Evolutionary conservation across 345 rosid genomes (phyloP).

Genomic region (Linum tenue): DNA sequence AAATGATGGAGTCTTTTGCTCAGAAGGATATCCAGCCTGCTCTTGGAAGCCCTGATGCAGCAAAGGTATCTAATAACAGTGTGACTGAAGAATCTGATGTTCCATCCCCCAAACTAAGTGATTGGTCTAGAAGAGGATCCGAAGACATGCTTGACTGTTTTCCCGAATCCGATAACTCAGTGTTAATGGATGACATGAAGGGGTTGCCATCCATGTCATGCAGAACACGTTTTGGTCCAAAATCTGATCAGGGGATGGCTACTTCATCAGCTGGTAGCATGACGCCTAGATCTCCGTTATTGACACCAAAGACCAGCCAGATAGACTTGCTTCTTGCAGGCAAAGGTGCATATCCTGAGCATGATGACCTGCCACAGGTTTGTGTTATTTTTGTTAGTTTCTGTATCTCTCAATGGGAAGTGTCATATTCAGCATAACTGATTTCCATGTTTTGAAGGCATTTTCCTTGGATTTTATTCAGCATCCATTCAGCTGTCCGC

Average conservation of each 20-base stretch:
- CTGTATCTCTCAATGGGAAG: neutral
- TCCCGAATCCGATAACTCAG: slow-evolving; percentile 73
- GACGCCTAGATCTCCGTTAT: slow-evolving; percentile 94
- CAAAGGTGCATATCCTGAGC: slow-evolving; percentile 71
- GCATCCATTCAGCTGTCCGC: too few species aligned
- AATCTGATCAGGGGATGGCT: slow-evolving; percentile 96
- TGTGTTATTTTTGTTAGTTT: slow-evolving; percentile 1
- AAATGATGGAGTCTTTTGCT: slow-evolving; percentile 60
- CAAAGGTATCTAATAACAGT: slow-evolving; percentile 84
- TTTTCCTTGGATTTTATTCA: neutral
- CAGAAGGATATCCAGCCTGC: slow-evolving; percentile 66
- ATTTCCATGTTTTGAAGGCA: too few species aligned
- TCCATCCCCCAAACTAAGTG: slow-evolving; percentile 90
- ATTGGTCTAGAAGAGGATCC: slow-evolving; percentile 92
- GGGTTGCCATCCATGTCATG: slow-evolving; percentile 90
- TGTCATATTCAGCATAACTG: neutral
- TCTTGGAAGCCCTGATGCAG: slow-evolving; percentile 79
- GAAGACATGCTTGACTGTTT: slow-evolving; percentile 99
- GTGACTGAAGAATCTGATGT: slow-evolving; percentile 79
- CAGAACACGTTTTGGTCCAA: slow-evolving; percentile 88
- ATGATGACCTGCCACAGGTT: slow-evolving; percentile 89
- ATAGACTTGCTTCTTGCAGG: slow-evolving; percentile 78
- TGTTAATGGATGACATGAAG: slow-evolving; percentile 83
- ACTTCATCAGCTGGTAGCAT: slow-evolving; percentile 97
- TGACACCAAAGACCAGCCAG: slow-evolving; percentile 89